Evolutionary conservation across 140 eudicot genomes (phyloP).

Genomic region (Senecio squalidus): DNA sequence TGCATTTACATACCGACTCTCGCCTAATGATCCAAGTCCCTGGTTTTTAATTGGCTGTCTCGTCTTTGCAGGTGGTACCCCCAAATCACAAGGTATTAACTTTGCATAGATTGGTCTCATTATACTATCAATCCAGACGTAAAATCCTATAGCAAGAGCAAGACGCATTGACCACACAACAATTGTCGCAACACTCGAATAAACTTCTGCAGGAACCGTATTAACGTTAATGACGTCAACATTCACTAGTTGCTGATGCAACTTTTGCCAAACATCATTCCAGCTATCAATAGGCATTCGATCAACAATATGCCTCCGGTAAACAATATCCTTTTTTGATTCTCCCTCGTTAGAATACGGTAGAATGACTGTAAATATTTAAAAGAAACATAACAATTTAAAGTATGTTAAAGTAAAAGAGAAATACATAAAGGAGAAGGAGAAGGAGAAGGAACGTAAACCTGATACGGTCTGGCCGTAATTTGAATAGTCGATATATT

Average conservation of each 20-base stretch:
- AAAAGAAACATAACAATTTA: too few relatives aligned
- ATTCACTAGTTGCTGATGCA: constrained; percentile 87
- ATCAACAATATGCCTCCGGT: constrained; percentile 70
- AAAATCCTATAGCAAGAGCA: constrained; percentile 73
- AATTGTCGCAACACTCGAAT: constrained; percentile 72
- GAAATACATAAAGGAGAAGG: not conserved
- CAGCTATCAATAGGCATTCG: constrained; percentile 92
- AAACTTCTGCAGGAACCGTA: constrained; percentile 61
- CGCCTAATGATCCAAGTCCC: constrained; percentile 91
- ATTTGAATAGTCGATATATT: constrained; percentile 89
- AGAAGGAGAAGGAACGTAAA: constrained; percentile 6
- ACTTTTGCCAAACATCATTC: constrained; percentile 89
- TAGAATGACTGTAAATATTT: constrained; percentile 76
- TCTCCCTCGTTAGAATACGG: constrained; percentile 67
- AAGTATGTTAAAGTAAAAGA: not conserved
- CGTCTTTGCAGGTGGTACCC: constrained; percentile 53
- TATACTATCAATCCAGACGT: constrained; percentile 69
- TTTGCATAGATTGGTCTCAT: constrained; percentile 89
- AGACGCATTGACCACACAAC: constrained; percentile 98
- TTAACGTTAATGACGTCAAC: constrained; percentile 70
- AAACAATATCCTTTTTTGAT: constrained; percentile 53
- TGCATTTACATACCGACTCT: constrained; percentile 73
- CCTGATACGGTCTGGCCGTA: constrained; percentile 91
- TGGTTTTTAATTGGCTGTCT: constrained; percentile 47
- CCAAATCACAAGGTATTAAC: constrained; percentile 68